A percentile compares a stretch with the other conserved stretches of the same genome.
phyloP scores from a whole-genome alignment of 805 yeast species.

The Ogataea salicorniae region DNA sequence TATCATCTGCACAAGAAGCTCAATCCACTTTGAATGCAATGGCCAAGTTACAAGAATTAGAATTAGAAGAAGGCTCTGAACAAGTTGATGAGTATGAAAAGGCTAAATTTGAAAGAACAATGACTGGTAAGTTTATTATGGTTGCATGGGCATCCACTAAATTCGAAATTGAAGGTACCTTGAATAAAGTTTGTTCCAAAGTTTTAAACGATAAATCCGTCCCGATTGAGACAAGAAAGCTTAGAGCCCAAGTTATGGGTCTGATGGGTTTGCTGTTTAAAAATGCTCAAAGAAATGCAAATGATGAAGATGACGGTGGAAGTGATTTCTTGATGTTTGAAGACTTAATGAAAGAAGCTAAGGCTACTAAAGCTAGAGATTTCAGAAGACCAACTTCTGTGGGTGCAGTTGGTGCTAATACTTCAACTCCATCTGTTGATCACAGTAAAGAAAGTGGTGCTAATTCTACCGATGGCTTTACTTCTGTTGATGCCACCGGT shows the following conservation, averaged over 20 bases:
- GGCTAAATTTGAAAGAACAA: slow-evolving; percentile 66
- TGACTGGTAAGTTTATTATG: slow-evolving; percentile 74
- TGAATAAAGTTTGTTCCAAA: slow-evolving; percentile 65
- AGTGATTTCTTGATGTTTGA: slow-evolving; percentile 77
- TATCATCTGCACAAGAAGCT: slow-evolving; percentile 72
- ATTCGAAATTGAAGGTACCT: slow-evolving; percentile 69
- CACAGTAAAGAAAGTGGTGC: neutral
- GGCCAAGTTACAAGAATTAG: slow-evolving; percentile 48
- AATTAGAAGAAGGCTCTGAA: slow-evolving; percentile 32
- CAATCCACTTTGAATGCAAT: slow-evolving; percentile 73
- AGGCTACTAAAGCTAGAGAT: slow-evolving; percentile 26
- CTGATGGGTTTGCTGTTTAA: slow-evolving; percentile 61
- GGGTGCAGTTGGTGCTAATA: neutral
- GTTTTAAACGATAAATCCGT: slow-evolving; percentile 55
- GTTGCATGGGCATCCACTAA: slow-evolving; percentile 85
- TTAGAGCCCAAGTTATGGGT: slow-evolving; percentile 59
- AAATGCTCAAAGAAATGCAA: slow-evolving; percentile 51
- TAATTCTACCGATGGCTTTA: neutral
- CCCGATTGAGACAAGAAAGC: slow-evolving; percentile 39
- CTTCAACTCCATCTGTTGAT: neutral
- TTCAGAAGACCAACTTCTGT: slow-evolving; percentile 17
- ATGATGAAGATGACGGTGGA: slow-evolving; percentile 43
- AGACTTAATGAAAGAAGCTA: slow-evolving; percentile 39
- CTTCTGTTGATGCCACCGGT: neutral
- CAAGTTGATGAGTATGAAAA: slow-evolving; percentile 35